A percentile compares a stretch with the other conserved stretches of the same genome.
phyloP scores from a whole-genome alignment of 768 basidiomycete species.

The Psilocybe subaeruginosa region DNA sequence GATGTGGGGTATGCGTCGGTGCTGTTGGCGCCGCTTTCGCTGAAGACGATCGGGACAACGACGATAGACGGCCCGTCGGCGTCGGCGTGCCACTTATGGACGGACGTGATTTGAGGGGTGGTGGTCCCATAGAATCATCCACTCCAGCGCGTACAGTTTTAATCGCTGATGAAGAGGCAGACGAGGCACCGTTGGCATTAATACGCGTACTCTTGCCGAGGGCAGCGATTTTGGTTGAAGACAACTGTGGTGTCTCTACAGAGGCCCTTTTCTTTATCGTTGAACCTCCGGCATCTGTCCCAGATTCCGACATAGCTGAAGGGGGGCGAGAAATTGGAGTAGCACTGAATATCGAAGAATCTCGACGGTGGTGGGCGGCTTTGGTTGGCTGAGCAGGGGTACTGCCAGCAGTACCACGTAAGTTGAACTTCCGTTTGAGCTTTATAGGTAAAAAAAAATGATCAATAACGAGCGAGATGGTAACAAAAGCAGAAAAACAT shows the following conservation, averaged over 20 bases:
- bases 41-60: constrained; percentile 38
- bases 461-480: constrained; percentile 3
- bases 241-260: constrained; percentile 34
- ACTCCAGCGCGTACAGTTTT: constrained; percentile 24
- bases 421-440: constrained; percentile 67
- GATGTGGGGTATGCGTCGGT: constrained; percentile 34
- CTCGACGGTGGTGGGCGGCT: constrained; percentile 46
- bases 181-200: constrained; percentile 35
- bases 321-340: constrained; percentile 55
- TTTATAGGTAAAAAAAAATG: constrained; percentile 23
- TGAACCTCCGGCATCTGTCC: constrained; percentile 34
- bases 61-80: constrained; percentile 35
- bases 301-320: constrained; percentile 57
- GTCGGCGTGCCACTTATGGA: constrained; percentile 43
- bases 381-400: constrained; percentile 55
- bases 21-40: constrained; percentile 29
- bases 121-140: constrained; percentile 55
- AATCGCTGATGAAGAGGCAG: constrained; percentile 15
- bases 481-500: constrained; percentile 27
- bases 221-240: constrained; percentile 37
- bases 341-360: constrained; percentile 60
- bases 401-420: constrained; percentile 56
- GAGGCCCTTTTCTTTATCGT: constrained; percentile 39
- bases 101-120: constrained; percentile 35
- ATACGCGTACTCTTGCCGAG: constrained; percentile 55